Percentiles rank a stretch among this genome's conserved stretches.
These are phyloP conservation scores for Botrytis deweyae DNA, from an alignment of 2,329 filamentous ascomycete genomes.

Conservation along the genomic window DNA sequence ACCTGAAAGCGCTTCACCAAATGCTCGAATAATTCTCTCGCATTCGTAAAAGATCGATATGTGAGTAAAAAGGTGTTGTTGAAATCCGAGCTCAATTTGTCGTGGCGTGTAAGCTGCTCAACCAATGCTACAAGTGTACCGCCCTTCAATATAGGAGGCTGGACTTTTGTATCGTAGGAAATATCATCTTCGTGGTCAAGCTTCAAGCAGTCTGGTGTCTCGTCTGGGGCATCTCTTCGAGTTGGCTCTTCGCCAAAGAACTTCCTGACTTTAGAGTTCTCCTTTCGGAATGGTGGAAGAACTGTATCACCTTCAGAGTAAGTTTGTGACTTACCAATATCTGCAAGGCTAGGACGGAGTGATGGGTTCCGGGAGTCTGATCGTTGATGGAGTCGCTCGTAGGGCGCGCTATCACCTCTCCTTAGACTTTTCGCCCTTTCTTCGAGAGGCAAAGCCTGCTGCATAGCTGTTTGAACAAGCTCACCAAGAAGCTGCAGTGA, in stretches of 20 bases:
- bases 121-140: constrained; percentile 87
- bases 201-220: constrained; percentile 78
- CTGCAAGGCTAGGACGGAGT: constrained; percentile 34
- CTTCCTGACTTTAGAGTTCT: constrained; percentile 63
- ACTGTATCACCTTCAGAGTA: constrained; percentile 55
- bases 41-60: constrained; percentile 91
- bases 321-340: constrained; percentile 52
- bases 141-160: constrained; percentile 76
- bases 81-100: constrained; percentile 91
- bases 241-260: constrained; percentile 64
- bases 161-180: constrained; percentile 81
- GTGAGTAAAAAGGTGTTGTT: constrained; percentile 98
- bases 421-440: constrained; percentile 51
- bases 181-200: constrained; percentile 88
- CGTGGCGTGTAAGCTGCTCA: constrained; percentile 92
- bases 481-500: constrained; percentile 85
- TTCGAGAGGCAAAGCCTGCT: constrained; percentile 41
- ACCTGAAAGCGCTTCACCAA: constrained; percentile 89
- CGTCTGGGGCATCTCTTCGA: constrained; percentile 54
- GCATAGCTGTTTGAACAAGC: constrained; percentile 62
- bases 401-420: constrained; percentile 58
- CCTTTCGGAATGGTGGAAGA: constrained; percentile 56
- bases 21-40: constrained; percentile 87
- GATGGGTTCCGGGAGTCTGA: constrained; percentile 50
- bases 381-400: constrained; percentile 54